Percentiles rank a stretch among this genome's conserved stretches.
Evolutionary conservation across 2,329 filamentous ascomycete genomes (phyloP).

Genomic region (Harringtonia aguacate): DNA sequence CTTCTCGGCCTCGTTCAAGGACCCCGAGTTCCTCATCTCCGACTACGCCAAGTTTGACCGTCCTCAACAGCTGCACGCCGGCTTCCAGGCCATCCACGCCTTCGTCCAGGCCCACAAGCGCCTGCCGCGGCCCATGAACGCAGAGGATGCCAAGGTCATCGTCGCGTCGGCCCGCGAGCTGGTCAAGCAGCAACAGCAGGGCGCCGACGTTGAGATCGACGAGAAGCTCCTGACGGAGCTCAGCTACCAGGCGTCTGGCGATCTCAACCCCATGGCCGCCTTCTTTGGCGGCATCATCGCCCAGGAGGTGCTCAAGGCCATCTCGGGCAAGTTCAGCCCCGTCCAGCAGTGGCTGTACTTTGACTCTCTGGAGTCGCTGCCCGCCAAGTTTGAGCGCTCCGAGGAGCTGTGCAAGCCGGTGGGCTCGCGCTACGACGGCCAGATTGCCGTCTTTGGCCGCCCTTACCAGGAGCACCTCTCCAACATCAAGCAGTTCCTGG

Average conservation of each 20-base stretch:
- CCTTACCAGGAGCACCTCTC: slow-evolving; percentile 91
- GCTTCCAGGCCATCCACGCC: slow-evolving; percentile 82
- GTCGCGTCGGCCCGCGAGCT: slow-evolving; percentile 66
- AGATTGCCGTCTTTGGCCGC: slow-evolving; percentile 90
- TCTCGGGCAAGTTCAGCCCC: slow-evolving; percentile 97
- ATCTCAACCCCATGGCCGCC: slow-evolving; percentile 84
- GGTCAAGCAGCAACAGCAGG: slow-evolving; percentile 60
- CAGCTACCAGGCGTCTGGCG: slow-evolving; percentile 86
- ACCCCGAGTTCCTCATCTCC: slow-evolving; percentile 81
- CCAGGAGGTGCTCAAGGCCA: slow-evolving; percentile 91
- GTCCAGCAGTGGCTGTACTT: slow-evolving; percentile 95
- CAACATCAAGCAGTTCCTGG: slow-evolving; percentile 85
- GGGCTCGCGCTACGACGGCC: slow-evolving; percentile 85
- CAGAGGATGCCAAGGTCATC: slow-evolving; percentile 71
- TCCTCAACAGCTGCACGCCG: slow-evolving; percentile 81
- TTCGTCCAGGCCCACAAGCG: slow-evolving; percentile 68
- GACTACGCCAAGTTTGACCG: slow-evolving; percentile 98
- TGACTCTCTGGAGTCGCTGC: slow-evolving; percentile 92
- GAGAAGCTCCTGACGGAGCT: slow-evolving; percentile 89
- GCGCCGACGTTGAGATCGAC: slow-evolving; percentile 73
- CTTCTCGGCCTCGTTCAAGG: slow-evolving; percentile 66
- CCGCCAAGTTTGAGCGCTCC: slow-evolving; percentile 60
- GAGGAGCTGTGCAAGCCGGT: slow-evolving; percentile 81
- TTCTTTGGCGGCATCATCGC: slow-evolving; percentile 91
- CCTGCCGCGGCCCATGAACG: slow-evolving; percentile 73